A percentile compares a stretch with the other conserved stretches of the same genome.
Conservation (phyloP, 352 stramenopile genomes). For the Pelagophyceae sp. region DNA sequence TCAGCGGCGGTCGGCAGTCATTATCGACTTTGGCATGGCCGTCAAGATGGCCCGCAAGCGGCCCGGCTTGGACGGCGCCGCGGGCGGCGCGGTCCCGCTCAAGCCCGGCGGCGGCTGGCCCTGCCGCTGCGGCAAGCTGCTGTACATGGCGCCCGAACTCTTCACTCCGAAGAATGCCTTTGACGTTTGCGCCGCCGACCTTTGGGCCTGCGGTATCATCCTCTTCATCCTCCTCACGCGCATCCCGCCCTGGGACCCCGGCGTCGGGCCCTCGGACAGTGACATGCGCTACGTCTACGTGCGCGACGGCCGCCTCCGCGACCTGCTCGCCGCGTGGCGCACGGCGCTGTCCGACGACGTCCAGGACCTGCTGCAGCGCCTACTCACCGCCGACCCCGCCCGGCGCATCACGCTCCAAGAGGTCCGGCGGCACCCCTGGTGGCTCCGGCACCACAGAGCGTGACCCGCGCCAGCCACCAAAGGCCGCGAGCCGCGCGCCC, state of each 20-base stretch:
- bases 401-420: conserved; percentile 54
- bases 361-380: conserved; percentile 60
- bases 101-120: conserved; percentile 45
- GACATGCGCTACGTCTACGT: conserved; percentile 76
- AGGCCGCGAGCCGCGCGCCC: too few relatives aligned
- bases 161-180: conserved; percentile 59
- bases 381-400: conserved; percentile 55
- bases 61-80: conserved; percentile 17
- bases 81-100: conserved; percentile 34
- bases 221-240: conserved; percentile 87
- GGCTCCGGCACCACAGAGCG: too few relatives aligned
- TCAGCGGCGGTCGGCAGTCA: conserved; percentile 49
- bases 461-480: too few relatives aligned
- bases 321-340: conserved; percentile 60
- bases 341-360: conserved; percentile 46
- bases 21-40: conserved; percentile 68
- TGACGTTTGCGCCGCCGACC: conserved; percentile 78
- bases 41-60: conserved; percentile 47
- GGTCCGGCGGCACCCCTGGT: conserved; percentile 53
- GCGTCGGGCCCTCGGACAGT: conserved; percentile 59
- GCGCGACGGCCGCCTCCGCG: conserved; percentile 54
- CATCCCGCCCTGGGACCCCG: conserved; percentile 58
- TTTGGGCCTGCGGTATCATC: conserved; percentile 81
- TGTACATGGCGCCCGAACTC: conserved; percentile 94
- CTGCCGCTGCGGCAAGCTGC: conserved; percentile 74